A percentile compares a stretch with the other conserved stretches of the same genome.
These are phyloP conservation scores for Phytophthora ramorum DNA, from an alignment of 352 stramenopile genomes.

Conservation along the genomic window DNA sequence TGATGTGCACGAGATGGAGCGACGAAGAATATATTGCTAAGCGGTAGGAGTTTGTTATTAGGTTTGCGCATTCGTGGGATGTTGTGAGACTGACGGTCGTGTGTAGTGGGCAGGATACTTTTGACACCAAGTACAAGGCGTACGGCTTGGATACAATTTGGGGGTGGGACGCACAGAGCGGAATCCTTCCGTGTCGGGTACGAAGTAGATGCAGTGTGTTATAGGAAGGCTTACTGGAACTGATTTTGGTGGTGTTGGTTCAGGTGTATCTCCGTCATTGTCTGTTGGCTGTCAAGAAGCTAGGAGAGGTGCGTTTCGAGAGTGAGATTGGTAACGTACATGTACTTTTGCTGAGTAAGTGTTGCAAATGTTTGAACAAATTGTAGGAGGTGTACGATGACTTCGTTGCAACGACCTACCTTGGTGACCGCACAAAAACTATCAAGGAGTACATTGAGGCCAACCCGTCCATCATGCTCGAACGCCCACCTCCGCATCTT, in stretches of 20 bases:
- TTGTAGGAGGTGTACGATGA: conserved; percentile 66
- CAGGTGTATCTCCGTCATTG: conserved; percentile 94
- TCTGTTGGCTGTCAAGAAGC: conserved; percentile 87
- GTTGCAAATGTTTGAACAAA: background rate
- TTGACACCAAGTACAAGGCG: conserved; percentile 84
- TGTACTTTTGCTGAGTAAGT: background rate
- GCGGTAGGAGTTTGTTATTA: conserved; percentile 29
- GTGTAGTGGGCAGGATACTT: conserved; percentile 78
- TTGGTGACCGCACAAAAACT: conserved; percentile 90
- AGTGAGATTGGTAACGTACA: background rate
- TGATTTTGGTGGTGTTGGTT: background rate
- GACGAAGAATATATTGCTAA: conserved; percentile 87
- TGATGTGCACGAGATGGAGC: conserved; percentile 90
- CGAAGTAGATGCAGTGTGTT: background rate
- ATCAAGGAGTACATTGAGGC: conserved; percentile 85
- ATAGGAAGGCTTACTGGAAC: background rate
- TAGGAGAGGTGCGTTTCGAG: conserved; percentile 51
- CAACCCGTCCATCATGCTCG: conserved; percentile 86
- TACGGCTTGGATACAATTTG: conserved; percentile 93
- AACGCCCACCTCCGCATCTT: conserved; percentile 76
- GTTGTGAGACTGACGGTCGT: background rate
- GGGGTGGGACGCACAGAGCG: conserved; percentile 83
- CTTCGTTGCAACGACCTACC: conserved; percentile 92
- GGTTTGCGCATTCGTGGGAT: background rate
- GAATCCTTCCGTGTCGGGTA: conserved; percentile 88